phyloP scores from a whole-genome alignment of 2,329 filamentous ascomycete species.

The Aspergillus carbonarius region DNA sequence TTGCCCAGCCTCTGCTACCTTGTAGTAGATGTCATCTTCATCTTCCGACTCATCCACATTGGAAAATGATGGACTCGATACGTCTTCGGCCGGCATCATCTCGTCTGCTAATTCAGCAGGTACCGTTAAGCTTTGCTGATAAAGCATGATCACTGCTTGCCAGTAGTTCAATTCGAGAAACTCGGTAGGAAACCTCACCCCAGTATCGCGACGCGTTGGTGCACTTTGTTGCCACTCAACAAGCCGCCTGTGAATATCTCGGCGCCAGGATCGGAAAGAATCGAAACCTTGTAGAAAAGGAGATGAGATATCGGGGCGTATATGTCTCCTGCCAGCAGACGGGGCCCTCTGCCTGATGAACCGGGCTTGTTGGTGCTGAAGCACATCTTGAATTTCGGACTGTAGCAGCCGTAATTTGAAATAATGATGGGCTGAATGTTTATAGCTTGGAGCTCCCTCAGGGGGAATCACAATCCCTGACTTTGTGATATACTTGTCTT shows the following conservation, averaged over 20 bases:
- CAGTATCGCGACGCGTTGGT: constrained; percentile 74
- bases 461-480: constrained; percentile 66
- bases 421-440: constrained; percentile 88
- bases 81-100: constrained; percentile 59
- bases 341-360: constrained; percentile 67
- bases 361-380: constrained; percentile 88
- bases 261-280: constrained; percentile 84
- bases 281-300: constrained; percentile 82
- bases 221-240: constrained; percentile 84
- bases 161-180: constrained; percentile 96
- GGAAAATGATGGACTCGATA: constrained; percentile 55
- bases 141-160: constrained; percentile 95
- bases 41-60: constrained; percentile 58
- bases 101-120: constrained; percentile 82
- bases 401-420: constrained; percentile 84
- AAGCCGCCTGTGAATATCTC: constrained; percentile 79
- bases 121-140: constrained; percentile 84
- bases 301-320: constrained; percentile 75
- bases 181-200: constrained; percentile 83
- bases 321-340: constrained; percentile 66
- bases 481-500: constrained; percentile 84
- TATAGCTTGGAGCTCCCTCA: constrained; percentile 74
- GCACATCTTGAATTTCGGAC: constrained; percentile 90
- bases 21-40: constrained; percentile 87
- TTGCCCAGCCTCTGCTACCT: constrained; percentile 92